Evolutionary conservation across 495 filamentous ascomycete genomes (phyloP).

Genomic region (Penicillium lividum): DNA sequence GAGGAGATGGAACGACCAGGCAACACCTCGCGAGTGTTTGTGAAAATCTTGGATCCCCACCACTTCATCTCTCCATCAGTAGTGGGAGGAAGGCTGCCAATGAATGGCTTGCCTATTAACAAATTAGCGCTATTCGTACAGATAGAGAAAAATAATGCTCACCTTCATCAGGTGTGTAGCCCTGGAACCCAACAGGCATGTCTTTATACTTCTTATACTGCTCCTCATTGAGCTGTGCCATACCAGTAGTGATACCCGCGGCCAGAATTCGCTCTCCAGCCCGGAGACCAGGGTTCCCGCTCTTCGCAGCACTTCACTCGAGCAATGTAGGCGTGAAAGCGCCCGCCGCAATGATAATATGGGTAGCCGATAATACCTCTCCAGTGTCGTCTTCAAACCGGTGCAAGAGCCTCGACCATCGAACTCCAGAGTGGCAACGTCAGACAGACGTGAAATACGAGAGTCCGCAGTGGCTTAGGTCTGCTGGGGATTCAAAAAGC

Average conservation of each 20-base stretch:
- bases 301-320: constrained; percentile 51
- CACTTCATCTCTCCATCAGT: constrained; percentile 50
- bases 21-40: constrained; percentile 47
- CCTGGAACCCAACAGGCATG: constrained; percentile 41
- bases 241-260: constrained; percentile 55
- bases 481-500: too few relatives aligned
- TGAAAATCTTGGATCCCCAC: constrained; percentile 54
- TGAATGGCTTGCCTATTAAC: constrained; percentile 33
- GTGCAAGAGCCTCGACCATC: constrained; percentile 41
- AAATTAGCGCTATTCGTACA: constrained; percentile 11
- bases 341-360: constrained; percentile 56
- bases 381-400: constrained; percentile 50
- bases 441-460: too few relatives aligned
- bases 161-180: constrained; percentile 36
- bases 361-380: constrained; percentile 39
- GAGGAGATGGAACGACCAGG: constrained; percentile 48
- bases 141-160: constrained; percentile 6
- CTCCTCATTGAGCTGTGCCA: constrained; percentile 35
- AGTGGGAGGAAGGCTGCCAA: constrained; percentile 34
- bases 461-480: too few relatives aligned
- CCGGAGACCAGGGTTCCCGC: constrained; percentile 43
- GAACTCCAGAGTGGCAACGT: constrained; percentile 47
- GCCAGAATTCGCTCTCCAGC: constrained; percentile 55
- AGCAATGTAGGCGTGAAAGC: constrained; percentile 61
- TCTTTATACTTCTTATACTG: constrained; percentile 33